Conservation (phyloP, 2,329 filamentous ascomycete genomes). For the Cryphonectria parasitica region DNA sequence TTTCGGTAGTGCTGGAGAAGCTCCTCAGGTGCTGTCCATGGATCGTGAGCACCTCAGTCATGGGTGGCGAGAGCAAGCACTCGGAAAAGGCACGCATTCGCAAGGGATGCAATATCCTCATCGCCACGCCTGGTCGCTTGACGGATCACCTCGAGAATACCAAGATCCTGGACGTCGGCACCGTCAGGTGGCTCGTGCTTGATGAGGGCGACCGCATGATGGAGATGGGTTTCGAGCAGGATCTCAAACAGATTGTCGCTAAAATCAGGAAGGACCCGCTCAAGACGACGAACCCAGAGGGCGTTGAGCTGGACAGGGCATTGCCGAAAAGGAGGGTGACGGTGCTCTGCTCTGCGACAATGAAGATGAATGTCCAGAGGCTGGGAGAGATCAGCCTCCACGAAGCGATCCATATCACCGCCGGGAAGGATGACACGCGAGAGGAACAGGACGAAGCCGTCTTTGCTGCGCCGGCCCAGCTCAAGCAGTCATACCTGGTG, state of each 20-base stretch:
- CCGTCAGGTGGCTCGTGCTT: conserved; percentile 89
- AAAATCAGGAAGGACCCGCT: conserved; percentile 71
- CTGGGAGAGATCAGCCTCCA: conserved; percentile 94
- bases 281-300: conserved; percentile 62
- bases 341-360: conserved; percentile 91
- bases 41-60: conserved; percentile 88
- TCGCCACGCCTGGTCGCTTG: conserved; percentile 90
- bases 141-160: conserved; percentile 94
- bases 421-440: conserved; percentile 56
- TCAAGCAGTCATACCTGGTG: conserved; percentile 89
- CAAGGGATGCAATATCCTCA: conserved; percentile 93
- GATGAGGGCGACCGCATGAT: conserved; percentile 98
- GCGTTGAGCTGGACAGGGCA: conserved; percentile 60
- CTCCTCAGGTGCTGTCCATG: conserved; percentile 88
- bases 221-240: conserved; percentile 96
- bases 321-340: conserved; percentile 80
- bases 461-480: conserved; percentile 85
- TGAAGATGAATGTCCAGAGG: conserved; percentile 96
- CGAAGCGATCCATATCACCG: conserved; percentile 85
- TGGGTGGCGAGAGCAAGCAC: conserved; percentile 70
- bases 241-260: conserved; percentile 83
- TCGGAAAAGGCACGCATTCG: conserved; percentile 90
- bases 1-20: conserved; percentile 82
- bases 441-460: conserved; percentile 53
- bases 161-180: conserved; percentile 82